Conservation (phyloP, 2,329 filamentous ascomycete genomes). For the Colletotrichum phormii region DNA sequence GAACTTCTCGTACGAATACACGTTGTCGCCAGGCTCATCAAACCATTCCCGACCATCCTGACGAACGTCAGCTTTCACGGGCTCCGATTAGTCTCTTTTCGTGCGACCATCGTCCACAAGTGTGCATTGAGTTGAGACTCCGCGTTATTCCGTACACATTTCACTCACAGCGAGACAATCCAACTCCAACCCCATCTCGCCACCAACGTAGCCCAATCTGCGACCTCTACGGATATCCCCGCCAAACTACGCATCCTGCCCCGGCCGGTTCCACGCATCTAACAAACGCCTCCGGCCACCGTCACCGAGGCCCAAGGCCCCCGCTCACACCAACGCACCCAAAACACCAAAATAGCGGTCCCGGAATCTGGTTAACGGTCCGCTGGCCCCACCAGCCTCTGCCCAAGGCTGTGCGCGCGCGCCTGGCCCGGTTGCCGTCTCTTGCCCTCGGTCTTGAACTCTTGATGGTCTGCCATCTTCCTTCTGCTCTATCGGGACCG, state of each 20-base stretch:
- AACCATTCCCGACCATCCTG: neutral
- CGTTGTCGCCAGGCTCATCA: neutral
- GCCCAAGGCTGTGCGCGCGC: neutral
- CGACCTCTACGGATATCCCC: neutral
- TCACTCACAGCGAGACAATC: neutral
- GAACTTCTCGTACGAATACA: neutral
- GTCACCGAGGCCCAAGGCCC: neutral
- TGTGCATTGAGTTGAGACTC: neutral
- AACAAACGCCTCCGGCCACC: slow-evolving; percentile 6
- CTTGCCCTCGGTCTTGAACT: neutral
- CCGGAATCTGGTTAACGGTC: slow-evolving; percentile 22
- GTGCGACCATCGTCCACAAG: neutral
- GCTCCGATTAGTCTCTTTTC: too few species aligned
- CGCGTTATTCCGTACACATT: neutral
- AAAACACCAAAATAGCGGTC: slow-evolving; percentile 13
- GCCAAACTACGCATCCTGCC: neutral
- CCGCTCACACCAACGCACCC: neutral
- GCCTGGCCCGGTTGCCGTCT: neutral
- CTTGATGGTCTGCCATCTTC: neutral
- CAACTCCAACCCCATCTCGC: neutral
- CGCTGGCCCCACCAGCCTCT: neutral
- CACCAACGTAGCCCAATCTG: neutral
- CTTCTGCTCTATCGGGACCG: neutral
- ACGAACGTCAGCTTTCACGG: neutral
- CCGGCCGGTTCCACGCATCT: neutral